Evolutionary conservation across 805 yeast species (phyloP).

Genomic region (Starmerella etchellsii): DNA sequence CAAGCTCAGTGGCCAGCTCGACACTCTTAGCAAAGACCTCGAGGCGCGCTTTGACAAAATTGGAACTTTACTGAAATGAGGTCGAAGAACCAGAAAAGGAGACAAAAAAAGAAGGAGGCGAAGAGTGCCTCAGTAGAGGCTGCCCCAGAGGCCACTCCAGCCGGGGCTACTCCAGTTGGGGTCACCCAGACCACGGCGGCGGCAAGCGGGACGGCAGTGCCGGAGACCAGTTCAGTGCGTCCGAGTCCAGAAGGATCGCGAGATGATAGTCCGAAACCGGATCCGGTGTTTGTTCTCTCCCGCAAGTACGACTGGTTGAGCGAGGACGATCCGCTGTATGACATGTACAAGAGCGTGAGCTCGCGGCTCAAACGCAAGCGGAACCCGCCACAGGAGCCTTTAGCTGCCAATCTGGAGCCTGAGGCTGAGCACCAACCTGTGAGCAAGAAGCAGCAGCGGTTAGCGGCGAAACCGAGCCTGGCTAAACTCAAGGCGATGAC

Average conservation of each 20-base stretch:
- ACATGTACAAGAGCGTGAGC: slow-evolving; percentile 12
- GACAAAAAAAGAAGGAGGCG: background rate
- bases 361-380: slow-evolving; percentile 9
- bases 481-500: slow-evolving; percentile 53
- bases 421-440: background rate
- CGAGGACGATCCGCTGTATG: slow-evolving; percentile 11
- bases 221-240: too few species aligned
- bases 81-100: slow-evolving; percentile 5
- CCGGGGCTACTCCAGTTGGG: too few species aligned
- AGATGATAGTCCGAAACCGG: background rate
- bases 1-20: background rate
- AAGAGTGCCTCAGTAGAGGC: background rate
- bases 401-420: background rate
- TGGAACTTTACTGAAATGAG: background rate
- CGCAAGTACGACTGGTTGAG: slow-evolving; percentile 12
- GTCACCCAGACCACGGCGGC: too few species aligned
- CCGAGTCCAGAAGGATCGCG: background rate
- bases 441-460: slow-evolving; percentile 19
- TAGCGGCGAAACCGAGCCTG: slow-evolving; percentile 46
- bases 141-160: background rate
- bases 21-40: background rate
- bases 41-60: background rate
- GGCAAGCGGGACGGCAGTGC: too few species aligned
- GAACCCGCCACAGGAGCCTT: background rate
- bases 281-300: slow-evolving; percentile 7